Evolutionary conservation across 192 early-diverging fungal genomes (phyloP), one percentile per base, ranked within the genome.

Genomic region (Backusella sp.): DNA sequence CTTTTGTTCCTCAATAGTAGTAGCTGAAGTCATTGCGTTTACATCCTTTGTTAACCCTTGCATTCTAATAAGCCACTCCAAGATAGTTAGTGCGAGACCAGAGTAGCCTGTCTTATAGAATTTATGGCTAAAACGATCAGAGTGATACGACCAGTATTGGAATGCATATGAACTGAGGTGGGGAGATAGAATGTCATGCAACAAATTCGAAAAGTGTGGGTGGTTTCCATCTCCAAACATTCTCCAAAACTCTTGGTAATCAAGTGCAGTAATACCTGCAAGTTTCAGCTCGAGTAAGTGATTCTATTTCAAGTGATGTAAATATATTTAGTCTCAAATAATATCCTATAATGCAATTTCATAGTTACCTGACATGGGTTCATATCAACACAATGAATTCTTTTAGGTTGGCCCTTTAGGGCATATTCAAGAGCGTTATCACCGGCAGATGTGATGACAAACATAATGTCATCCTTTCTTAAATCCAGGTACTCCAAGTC

Each of bases 271-370:
- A 68, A 96, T 87, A 35, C 84, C 83, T 32, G 93, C 93, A 0
- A 96, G 84, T 78, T 96, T 96, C 72, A 96, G 89, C 82, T 96
- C 94, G 17, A 96, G 87, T 71, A 96, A 84, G 78, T 96, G 91
- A 84, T 96, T 96, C 79, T 81, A 26, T 30, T 39, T 23, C 5
- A n/a, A 23, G 8, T 56, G 32, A 26, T 56, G 37, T 28, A 65
- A 41, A 34, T 28, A 28, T 1, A 11, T 28, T 32, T 62, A 62
- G 21, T 28, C 12, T 3, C 12, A 62, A 59, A 26, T 59, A 28
- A 28, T 23, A 9, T 28, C 12, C 8, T 21, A 62, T 19, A 30
- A 17, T 35, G 26, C 67, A 39, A 34, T n/a, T 5, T n/a, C 14
- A 56, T 80, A 42, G 12, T 44, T 81, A 81, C 80, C 80, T 96